A percentile compares a stretch with the other conserved stretches of the same genome.
These are phyloP conservation scores for Agroathelia rolfsii DNA, from an alignment of 1,284 basidiomycete species.

Conservation along the genomic window DNA sequence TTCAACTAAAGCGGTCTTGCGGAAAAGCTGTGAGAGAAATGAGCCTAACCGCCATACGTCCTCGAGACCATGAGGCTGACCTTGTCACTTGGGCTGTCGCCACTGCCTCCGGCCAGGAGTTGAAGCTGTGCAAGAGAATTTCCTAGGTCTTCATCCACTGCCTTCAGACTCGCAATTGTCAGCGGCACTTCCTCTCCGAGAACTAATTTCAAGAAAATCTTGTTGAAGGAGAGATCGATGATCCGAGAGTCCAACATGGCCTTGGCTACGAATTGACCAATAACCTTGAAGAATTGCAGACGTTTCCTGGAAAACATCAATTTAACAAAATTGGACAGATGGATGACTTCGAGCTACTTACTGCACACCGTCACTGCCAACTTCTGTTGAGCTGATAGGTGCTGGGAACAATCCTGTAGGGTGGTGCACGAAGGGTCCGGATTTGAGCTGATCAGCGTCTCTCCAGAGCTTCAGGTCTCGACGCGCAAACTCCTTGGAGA, in stretches of 20 bases:
- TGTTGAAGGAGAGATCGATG: conserved; percentile 92
- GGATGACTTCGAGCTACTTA: conserved; percentile 27
- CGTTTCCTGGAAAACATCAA: conserved; percentile 42
- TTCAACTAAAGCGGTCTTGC: conserved; percentile 49
- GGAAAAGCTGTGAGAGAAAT: conserved; percentile 29
- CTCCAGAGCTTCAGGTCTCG: conserved; percentile 86
- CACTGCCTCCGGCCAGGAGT: conserved; percentile 34
- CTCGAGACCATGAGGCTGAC: conserved; percentile 21
- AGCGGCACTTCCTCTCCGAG: conserved; percentile 80
- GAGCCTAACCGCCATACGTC: conserved; percentile 5
- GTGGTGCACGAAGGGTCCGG: conserved; percentile 66
- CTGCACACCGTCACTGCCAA: conserved; percentile 61
- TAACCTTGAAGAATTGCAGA: conserved; percentile 77
- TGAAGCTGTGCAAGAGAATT: conserved; percentile 80
- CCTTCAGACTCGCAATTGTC: conserved; percentile 75
- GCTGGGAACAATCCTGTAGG: conserved; percentile 84
- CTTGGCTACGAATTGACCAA: conserved; percentile 97
- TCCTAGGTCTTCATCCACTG: conserved; percentile 80
- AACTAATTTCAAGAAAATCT: conserved; percentile 82
- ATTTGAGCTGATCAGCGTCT: conserved; percentile 59
- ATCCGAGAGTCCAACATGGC: conserved; percentile 96
- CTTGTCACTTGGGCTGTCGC: conserved; percentile 40
- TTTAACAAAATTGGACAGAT: conserved; percentile 4
- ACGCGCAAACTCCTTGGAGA: conserved; percentile 87
- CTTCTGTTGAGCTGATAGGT: conserved; percentile 61